A percentile compares a stretch with the other conserved stretches of the same genome.
Conservation (phyloP, 495 filamentous ascomycete genomes). For the Penicillium roqueforti region DNA sequence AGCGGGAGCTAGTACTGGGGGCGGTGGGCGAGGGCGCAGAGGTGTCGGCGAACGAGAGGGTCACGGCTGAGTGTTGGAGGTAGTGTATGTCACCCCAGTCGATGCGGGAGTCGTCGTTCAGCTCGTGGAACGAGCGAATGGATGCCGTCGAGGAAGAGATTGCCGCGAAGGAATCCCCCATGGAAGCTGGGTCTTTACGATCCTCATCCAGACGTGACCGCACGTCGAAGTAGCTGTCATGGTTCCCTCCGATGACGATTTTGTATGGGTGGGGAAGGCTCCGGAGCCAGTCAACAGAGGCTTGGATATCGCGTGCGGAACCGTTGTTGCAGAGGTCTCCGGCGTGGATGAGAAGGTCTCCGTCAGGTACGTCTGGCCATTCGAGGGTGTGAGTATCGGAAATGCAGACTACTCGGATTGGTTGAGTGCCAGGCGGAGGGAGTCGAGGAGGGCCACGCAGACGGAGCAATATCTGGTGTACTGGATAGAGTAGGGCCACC, state of each 20-base stretch:
- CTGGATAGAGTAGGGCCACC: constrained; percentile 43
- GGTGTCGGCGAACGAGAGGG: constrained; percentile 40
- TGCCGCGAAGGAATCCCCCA: constrained; percentile 19
- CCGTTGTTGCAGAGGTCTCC: constrained; percentile 80
- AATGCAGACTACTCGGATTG: constrained; percentile 78
- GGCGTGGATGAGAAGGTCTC: constrained; percentile 85
- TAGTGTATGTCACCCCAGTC: constrained; percentile 60
- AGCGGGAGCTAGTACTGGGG: constrained; percentile 13
- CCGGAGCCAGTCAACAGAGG: constrained; percentile 73
- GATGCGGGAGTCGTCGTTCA: constrained; percentile 33
- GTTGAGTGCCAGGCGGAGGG: constrained; percentile 44
- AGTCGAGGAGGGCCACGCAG: constrained; percentile 59
- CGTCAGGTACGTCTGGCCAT: constrained; percentile 60
- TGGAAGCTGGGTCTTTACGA: constrained; percentile 22
- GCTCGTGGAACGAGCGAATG: constrained; percentile 39
- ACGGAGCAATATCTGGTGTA: constrained; percentile 59
- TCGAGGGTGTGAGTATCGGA: constrained; percentile 81
- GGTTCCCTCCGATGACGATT: constrained; percentile 84
- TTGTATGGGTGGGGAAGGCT: constrained; percentile 70
- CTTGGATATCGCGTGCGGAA: constrained; percentile 65
- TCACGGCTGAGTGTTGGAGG: constrained; percentile 57
- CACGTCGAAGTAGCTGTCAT: constrained; percentile 77
- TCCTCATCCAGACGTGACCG: constrained; percentile 44
- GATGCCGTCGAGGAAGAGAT: constrained; percentile 42
- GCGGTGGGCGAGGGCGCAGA: constrained; percentile 13